Base-by-base conservation (phyloP, 257 asterid species). In the Lantana camara region DNA sequence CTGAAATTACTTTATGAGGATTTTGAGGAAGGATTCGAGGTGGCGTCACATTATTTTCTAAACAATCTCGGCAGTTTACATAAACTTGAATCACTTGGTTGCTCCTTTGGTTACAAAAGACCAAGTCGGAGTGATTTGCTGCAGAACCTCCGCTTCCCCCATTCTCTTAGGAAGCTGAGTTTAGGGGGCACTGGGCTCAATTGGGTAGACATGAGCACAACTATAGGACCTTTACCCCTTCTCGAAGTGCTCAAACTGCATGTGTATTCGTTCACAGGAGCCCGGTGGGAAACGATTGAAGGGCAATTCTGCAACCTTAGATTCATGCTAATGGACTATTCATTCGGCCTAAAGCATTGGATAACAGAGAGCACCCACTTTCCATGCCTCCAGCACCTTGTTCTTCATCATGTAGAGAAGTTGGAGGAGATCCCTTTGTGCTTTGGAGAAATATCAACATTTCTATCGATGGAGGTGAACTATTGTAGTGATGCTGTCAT, bases 371-470 rank as follows among this genome's bases (percentile, higher is more conserved):
- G 17, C 11, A 32, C 15, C 13, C 62, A 60, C 32, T 60, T 69
- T 10, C 57, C 69, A 30, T 10, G 15, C 40, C 75, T 69, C 41
- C 63, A 60, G 49, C 15, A 17, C 24, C 46, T 69, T 24, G 4
- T 11, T 7, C 22, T 69, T 13, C 5, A 2, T 27, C 4, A 27
- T 2, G 32, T 27, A 27, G 2, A 27, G 2, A 27, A 27, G 4
- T 27, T 35, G 40, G 9, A 35, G 9, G 11, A 35, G 9, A 35
- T 35, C 40, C 40, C 40, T 35, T 35, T 10, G 11, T 1, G 11
- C 7, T 3, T 35, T 9, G 40, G 40, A 35, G 40, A 35, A 4
- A 35, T 35, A 35, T 1, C 40, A 7, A 35, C 40, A 35, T 10
- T 35, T 35, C 4, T 3, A 4, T 35, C 40, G 7, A 4, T 35